These are phyloP conservation scores for Fragaria nilgerrensis DNA, from an alignment of 306 rosid species.

Conservation along the genomic window DNA sequence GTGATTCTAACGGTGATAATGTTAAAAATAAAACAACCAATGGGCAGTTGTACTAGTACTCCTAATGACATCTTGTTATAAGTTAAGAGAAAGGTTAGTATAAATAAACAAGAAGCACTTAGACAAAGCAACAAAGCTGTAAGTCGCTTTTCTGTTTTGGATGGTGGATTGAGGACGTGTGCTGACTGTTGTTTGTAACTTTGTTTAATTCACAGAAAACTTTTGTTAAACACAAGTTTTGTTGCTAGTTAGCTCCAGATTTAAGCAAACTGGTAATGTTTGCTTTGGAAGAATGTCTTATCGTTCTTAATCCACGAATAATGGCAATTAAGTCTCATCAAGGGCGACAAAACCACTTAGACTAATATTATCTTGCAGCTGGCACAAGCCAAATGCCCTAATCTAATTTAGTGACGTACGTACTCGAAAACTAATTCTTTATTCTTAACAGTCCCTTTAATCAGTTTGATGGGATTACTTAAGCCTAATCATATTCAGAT, in stretches of 20 bases:
- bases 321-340: constrained; percentile 4
- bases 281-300: constrained; percentile 6
- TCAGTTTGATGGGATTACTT: neutral
- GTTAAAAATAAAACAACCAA: neutral
- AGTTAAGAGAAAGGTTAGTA: neutral
- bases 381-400: constrained; percentile 21
- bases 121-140: neutral
- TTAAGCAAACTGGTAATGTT: neutral
- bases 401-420: constrained; percentile 1
- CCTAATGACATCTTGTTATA: neutral
- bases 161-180: constrained; percentile 32
- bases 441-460: neutral
- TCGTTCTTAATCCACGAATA: constrained; percentile 16
- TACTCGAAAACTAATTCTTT: neutral
- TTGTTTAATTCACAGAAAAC: constrained; percentile 1
- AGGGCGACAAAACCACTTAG: constrained; percentile 12
- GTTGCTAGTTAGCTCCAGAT: neutral
- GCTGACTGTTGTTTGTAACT: constrained; percentile 11
- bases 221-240: constrained; percentile 11
- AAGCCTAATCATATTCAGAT: neutral
- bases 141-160: neutral
- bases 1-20: neutral
- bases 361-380: constrained; percentile 18
- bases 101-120: neutral
- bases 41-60: neutral